These are phyloP conservation scores for Microbotryum violaceum DNA, from an alignment of 1,284 basidiomycete genomes.

Conservation along the genomic window DNA sequence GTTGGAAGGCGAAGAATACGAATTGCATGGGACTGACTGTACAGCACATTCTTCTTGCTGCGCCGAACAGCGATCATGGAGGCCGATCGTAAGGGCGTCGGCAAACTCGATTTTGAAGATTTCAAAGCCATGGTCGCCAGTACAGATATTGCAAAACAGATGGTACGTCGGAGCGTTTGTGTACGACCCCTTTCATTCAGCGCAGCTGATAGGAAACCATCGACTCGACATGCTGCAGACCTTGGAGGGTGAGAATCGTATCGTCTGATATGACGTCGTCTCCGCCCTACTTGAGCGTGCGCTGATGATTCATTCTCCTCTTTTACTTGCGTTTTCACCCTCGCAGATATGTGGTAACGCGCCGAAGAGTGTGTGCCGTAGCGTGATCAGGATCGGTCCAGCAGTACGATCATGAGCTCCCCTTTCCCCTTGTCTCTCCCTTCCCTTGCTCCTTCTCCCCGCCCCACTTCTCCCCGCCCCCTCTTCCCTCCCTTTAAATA, in stretches of 20 bases:
- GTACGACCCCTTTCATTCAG: too few species aligned
- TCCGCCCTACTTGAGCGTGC: constrained; percentile 1
- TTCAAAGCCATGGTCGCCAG: constrained; percentile 95
- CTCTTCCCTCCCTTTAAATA: background rate
- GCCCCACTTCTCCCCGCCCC: background rate
- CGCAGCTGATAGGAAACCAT: background rate
- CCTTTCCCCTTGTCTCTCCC: background rate
- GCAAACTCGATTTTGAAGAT: constrained; percentile 93
- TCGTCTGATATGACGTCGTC: background rate
- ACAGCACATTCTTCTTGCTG: background rate
- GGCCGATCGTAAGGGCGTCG: constrained; percentile 95
- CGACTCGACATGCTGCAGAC: background rate
- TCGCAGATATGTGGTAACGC: constrained; percentile 21
- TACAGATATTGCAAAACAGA: constrained; percentile 96
- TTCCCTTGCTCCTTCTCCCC: background rate
- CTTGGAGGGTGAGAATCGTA: background rate
- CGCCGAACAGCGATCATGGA: constrained; percentile 72
- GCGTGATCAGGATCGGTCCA: background rate
- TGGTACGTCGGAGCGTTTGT: constrained; percentile 44
- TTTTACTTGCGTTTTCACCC: background rate
- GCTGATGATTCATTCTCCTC: background rate
- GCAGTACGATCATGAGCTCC: background rate
- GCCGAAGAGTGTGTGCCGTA: background rate
- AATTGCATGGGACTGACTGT: background rate
- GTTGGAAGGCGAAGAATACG: background rate